Evolutionary conservation across 805 yeast genomes (phyloP), one percentile per base, ranked within the genome.

Genomic region (Metschnikowia lochheadii): DNA sequence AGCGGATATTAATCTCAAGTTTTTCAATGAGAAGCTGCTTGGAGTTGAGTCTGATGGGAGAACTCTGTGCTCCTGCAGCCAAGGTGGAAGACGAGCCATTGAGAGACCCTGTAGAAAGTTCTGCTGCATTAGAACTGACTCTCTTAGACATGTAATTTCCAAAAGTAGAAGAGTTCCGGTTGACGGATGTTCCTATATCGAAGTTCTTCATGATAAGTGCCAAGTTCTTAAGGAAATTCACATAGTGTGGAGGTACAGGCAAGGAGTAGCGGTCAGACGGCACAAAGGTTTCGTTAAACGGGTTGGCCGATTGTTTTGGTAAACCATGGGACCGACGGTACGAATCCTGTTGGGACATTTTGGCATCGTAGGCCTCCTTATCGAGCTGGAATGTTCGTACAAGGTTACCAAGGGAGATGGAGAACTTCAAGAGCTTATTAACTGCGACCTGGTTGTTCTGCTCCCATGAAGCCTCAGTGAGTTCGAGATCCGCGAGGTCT

Each of bases 21-120:
- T 73, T 74, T 50, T 74, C 78, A 20, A 74, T 72, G 37, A 70
- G 62, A 39, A 74, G 62, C 49, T 74, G 78, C 36, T 65, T 64
- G 15, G 77, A 68, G 49, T 63, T 70, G 48, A 73, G 57, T 52
- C 66, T 65, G 42, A 73, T 72, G 14, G 78, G 78, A 15, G 76
- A 71, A 17, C 59, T 51, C 50, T 59, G 62, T 18, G 57, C 18
- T 2, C 17, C 36, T 2, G 36, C 49, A 26, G 40, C 23, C 33
- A 44, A 11, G 7, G 46, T 44, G 20, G 46, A 23, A 3, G 40
- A 15, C 29, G 55, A 40, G 44, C 43, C 52, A 38, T 26, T 36
- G 26, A 48, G 40, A 3, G 49, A 45, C 17, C 54, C 49, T 6
- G 14, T 42, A 48, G 38, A 11, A 41, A 35, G 21, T n/a, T 33